Evolutionary conservation across 441 rosid species (phyloP).

Genomic region (Populus hybrid): DNA sequence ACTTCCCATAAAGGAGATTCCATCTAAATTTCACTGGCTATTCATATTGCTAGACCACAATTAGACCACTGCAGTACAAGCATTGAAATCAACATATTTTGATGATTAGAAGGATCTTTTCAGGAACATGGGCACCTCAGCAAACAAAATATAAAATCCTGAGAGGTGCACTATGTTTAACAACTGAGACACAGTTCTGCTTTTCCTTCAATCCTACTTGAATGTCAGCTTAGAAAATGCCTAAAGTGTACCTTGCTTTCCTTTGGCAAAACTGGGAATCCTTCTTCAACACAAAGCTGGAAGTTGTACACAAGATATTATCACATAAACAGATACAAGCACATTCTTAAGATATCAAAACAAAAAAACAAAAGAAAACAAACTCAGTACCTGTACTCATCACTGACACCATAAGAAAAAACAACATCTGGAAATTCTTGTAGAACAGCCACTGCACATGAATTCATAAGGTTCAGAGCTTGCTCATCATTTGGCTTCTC

Average conservation of each 20-base stretch:
- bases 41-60: not conserved
- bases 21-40: not conserved
- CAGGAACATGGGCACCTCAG: not conserved
- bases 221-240: not conserved
- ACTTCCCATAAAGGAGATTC: not conserved
- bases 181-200: not conserved
- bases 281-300: slow-evolving; percentile 78
- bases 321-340: slow-evolving; percentile 10
- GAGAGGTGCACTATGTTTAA: not conserved
- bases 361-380: not conserved
- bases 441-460: slow-evolving; percentile 74
- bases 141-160: not conserved
- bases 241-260: slow-evolving; percentile 51
- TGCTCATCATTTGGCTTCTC: slow-evolving; percentile 84
- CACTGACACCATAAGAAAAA: slow-evolving; percentile 89
- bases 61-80: not conserved
- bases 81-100: not conserved
- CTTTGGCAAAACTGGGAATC: slow-evolving; percentile 58
- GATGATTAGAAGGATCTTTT: not conserved
- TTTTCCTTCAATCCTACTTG: not conserved
- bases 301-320: slow-evolving; percentile 18
- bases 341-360: slow-evolving; percentile 2
- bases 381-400: slow-evolving; percentile 73
- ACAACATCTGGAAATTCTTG: slow-evolving; percentile 63
- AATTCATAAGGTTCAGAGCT: slow-evolving; percentile 94